These are phyloP conservation scores for Alnus rubra DNA, from an alignment of 306 rosid species.

Conservation along the genomic window DNA sequence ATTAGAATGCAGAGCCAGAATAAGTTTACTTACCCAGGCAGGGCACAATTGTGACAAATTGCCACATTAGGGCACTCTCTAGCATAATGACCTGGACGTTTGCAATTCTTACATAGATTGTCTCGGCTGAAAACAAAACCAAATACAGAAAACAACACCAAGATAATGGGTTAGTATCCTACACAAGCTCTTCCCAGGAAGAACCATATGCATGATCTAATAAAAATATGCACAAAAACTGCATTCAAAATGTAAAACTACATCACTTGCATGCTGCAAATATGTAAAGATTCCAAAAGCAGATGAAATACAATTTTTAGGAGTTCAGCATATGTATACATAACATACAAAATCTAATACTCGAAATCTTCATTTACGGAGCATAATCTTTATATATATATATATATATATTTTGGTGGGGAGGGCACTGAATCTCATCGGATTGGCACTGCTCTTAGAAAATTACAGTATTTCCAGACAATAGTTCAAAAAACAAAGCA, in stretches of 20 bases:
- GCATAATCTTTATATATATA: not conserved
- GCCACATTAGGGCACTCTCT: slow-evolving; percentile 98
- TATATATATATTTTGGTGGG: not conserved
- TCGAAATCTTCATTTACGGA: not conserved
- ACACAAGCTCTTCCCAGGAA: not conserved
- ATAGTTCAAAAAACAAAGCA: not conserved
- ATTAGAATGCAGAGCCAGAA: slow-evolving; percentile 14
- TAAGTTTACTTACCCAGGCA: slow-evolving; percentile 78
- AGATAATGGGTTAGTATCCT: not conserved
- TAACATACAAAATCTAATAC: not conserved
- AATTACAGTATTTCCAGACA: slow-evolving; percentile 7
- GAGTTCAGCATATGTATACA: not conserved
- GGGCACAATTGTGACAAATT: slow-evolving; percentile 92
- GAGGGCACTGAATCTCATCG: not conserved
- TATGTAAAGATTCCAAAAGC: not conserved
- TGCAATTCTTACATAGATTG: slow-evolving; percentile 97
- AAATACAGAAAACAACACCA: slow-evolving; percentile 7
- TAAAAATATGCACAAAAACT: not conserved
- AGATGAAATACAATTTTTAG: not conserved
- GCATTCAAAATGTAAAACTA: not conserved
- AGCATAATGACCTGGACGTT: slow-evolving; percentile 97
- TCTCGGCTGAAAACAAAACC: slow-evolving; percentile 72
- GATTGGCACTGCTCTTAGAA: not conserved
- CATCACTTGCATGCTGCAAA: not conserved
- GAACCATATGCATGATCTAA: not conserved